phyloP scores from a whole-genome alignment of 2,329 filamentous ascomycete species.

The Cladosporium cucumerinum region DNA sequence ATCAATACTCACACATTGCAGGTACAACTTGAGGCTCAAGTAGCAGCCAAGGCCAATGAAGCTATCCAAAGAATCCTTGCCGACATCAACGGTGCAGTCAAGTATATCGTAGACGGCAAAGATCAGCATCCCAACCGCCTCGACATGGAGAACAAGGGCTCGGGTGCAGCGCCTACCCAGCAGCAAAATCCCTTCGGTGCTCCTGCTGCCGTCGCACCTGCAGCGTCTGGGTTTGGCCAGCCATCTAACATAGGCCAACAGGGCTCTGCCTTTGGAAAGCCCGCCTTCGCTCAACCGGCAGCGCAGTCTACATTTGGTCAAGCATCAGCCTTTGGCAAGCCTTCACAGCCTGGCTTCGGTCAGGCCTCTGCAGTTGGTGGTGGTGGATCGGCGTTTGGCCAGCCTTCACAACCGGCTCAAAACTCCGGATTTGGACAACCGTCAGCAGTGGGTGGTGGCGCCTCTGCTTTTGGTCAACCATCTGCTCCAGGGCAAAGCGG shows the following conservation, averaged over 20 bases:
- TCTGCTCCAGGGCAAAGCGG: constrained; percentile 38
- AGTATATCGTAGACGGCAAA: constrained; percentile 63
- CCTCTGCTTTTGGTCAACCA: constrained; percentile 27
- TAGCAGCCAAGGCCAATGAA: constrained; percentile 22
- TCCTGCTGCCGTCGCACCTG: constrained; percentile 20
- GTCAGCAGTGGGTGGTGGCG: constrained; percentile 22
- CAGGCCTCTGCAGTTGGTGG: constrained; percentile 18
- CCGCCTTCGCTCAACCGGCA: constrained; percentile 38
- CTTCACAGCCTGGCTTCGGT: constrained; percentile 20
- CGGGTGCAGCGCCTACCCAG: not conserved
- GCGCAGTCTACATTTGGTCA: constrained; percentile 17
- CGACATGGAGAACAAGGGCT: constrained; percentile 50
- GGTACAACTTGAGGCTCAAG: constrained; percentile 4
- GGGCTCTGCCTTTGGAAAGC: constrained; percentile 25
- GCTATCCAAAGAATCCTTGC: constrained; percentile 63
- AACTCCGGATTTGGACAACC: constrained; percentile 24
- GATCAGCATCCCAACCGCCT: constrained; percentile 73
- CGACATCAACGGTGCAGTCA: constrained; percentile 68
- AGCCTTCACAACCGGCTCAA: constrained; percentile 18
- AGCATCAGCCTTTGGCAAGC: constrained; percentile 31
- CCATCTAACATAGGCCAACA: constrained; percentile 21
- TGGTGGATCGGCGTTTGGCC: constrained; percentile 22
- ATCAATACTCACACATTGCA: not conserved
- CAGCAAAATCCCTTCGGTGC: constrained; percentile 10
- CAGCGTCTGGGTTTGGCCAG: constrained; percentile 42